A percentile compares a stretch with the other conserved stretches of the same genome.
These are phyloP conservation scores for Phaeosphaeria sp. DNA, from an alignment of 2,329 filamentous ascomycete genomes.

Conservation along the genomic window DNA sequence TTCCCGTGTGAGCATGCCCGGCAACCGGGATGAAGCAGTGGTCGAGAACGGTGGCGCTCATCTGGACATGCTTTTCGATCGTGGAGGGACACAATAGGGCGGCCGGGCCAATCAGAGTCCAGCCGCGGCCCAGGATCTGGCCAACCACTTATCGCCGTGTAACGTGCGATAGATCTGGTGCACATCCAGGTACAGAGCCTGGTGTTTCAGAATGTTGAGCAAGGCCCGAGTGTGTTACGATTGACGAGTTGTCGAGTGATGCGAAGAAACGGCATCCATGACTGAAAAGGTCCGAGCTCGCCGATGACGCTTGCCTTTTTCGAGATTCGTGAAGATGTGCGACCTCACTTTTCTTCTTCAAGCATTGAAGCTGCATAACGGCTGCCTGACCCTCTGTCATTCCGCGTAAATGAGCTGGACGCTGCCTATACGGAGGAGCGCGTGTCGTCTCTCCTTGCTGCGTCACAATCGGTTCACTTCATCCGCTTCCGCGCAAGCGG, in stretches of 20 bases:
- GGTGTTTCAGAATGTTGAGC: conserved; percentile 20
- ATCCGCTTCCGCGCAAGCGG: conserved; percentile 22
- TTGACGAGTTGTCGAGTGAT: not conserved
- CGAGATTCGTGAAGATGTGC: conserved; percentile 19
- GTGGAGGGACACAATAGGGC: not conserved
- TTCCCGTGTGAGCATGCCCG: conserved; percentile 22
- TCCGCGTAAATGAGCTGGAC: conserved; percentile 40
- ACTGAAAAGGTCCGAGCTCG: conserved; percentile 14
- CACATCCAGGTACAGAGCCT: not conserved
- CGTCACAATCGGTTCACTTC: conserved; percentile 22
- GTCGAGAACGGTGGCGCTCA: conserved; percentile 29
- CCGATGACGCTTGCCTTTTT: conserved; percentile 1
- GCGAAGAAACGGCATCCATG: conserved; percentile 2
- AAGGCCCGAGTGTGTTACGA: conserved; percentile 7
- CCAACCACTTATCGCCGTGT: conserved; percentile 10
- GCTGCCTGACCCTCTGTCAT: conserved; percentile 20
- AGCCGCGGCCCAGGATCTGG: conserved; percentile 5
- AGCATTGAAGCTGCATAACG: conserved; percentile 23
- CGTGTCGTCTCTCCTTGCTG: conserved; percentile 26
- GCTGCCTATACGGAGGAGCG: conserved; percentile 28
- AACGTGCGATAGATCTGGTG: conserved; percentile 23
- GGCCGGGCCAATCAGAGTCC: conserved; percentile 21
- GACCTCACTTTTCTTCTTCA: conserved; percentile 20
- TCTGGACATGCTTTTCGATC: conserved; percentile 10
- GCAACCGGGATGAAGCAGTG: conserved; percentile 17